Conservation (phyloP, 352 stramenopile genomes). For the Pythium brachiatum region DNA sequence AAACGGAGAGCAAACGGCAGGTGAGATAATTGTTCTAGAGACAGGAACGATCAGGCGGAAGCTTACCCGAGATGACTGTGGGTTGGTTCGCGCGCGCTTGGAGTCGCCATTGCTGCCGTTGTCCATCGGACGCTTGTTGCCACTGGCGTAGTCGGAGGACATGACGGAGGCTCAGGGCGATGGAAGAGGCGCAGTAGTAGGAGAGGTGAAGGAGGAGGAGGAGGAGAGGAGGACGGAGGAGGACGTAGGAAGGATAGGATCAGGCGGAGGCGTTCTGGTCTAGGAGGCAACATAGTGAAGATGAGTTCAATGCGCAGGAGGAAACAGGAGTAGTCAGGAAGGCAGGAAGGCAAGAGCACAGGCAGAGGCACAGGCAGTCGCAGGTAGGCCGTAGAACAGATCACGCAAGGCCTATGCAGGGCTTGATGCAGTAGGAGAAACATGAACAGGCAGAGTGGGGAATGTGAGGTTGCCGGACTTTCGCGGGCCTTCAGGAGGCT, state of each 20-base stretch:
- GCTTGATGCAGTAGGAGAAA: not conserved
- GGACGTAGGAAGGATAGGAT: not conserved
- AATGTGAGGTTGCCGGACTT: not conserved
- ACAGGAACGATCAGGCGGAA: not conserved
- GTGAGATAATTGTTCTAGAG: too few relatives aligned
- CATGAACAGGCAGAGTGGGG: not conserved
- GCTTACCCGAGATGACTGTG: conserved; percentile 15
- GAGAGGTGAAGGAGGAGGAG: not conserved
- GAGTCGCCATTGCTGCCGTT: not conserved
- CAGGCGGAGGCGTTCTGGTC: too few relatives aligned
- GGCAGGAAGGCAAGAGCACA: not conserved
- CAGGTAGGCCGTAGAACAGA: not conserved
- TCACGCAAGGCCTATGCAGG: not conserved
- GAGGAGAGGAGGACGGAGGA: not conserved
- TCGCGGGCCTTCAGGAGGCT: not conserved
- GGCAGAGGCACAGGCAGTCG: not conserved
- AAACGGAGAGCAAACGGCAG: not conserved
- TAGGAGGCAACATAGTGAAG: not conserved
- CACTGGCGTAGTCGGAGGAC: conserved; percentile 6
- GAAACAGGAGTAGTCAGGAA: not conserved
- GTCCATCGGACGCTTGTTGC: conserved; percentile 14
- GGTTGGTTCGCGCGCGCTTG: conserved; percentile 20
- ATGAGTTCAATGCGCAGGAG: not conserved
- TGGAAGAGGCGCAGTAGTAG: not conserved
- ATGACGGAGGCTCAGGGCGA: conserved; percentile 1